These are phyloP conservation scores for Prunus armeniaca DNA, from an alignment of 306 rosid genomes.

Conservation along the genomic window DNA sequence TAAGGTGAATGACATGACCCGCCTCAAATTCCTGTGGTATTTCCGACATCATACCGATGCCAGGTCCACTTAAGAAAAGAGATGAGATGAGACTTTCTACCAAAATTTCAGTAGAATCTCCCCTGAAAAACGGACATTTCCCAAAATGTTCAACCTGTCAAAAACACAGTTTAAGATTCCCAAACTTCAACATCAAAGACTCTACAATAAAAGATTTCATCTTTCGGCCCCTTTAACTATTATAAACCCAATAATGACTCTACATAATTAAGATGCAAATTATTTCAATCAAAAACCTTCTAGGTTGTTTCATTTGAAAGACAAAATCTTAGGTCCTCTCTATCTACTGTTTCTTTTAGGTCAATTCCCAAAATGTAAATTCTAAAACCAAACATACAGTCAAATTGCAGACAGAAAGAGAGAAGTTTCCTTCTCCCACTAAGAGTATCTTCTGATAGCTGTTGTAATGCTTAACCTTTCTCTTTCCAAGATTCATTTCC, in stretches of 20 bases:
- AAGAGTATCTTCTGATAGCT: neutral
- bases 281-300: neutral
- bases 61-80: no score
- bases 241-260: neutral
- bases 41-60: no score
- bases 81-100: no score
- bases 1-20: no score
- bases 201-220: no score
- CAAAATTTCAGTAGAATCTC: no score
- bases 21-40: no score
- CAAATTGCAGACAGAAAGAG: constrained; percentile 2
- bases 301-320: neutral
- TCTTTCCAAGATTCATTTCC: neutral
- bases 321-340: neutral
- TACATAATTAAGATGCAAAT: neutral
- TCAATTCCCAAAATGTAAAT: neutral
- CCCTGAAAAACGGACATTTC: no score
- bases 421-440: constrained; percentile 20
- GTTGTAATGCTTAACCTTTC: constrained; percentile 6
- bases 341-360: neutral
- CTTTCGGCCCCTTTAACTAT: neutral
- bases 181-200: no score
- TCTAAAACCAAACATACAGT: neutral
- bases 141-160: no score
- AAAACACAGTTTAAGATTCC: no score